Percentiles rank a stretch among this genome's conserved stretches.
These are phyloP conservation scores for Kurtzmaniella quercitrusa DNA, from an alignment of 1,139 yeast genomes.

Conservation along the genomic window DNA sequence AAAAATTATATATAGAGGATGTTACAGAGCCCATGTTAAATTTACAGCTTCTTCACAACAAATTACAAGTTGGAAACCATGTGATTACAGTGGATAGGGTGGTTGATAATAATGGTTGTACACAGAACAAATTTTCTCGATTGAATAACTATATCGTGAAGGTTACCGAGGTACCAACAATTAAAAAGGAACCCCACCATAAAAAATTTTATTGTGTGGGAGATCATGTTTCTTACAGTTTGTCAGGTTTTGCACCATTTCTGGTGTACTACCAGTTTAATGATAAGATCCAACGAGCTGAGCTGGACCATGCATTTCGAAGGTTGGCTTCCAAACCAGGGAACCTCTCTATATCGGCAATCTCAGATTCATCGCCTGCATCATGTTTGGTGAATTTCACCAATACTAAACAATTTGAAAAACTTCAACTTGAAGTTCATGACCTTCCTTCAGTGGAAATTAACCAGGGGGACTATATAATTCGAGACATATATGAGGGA, in stretches of 20 bases:
- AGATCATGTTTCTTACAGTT: constrained; percentile 72
- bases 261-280: constrained; percentile 71
- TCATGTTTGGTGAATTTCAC: constrained; percentile 66
- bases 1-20: constrained; percentile 9
- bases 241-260: constrained; percentile 81
- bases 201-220: constrained; percentile 78
- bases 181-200: constrained; percentile 22
- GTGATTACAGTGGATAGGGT: constrained; percentile 53
- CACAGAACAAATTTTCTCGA: constrained; percentile 33
- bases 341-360: constrained; percentile 55
- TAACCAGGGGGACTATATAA: constrained; percentile 69
- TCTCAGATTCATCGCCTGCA: constrained; percentile 70
- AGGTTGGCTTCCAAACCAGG: constrained; percentile 86
- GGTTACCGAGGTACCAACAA: constrained; percentile 74
- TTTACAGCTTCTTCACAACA: constrained; percentile 10
- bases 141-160: constrained; percentile 41
- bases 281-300: constrained; percentile 54
- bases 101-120: constrained; percentile 70
- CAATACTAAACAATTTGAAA: constrained; percentile 29
- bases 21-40: constrained; percentile 11
- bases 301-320: constrained; percentile 50
- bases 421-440: constrained; percentile 55
- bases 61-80: constrained; percentile 44
- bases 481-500: constrained; percentile 84
- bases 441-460: constrained; percentile 91